Evolutionary conservation across 805 yeast species (phyloP).

Genomic region (Hyphopichia homilentoma): DNA sequence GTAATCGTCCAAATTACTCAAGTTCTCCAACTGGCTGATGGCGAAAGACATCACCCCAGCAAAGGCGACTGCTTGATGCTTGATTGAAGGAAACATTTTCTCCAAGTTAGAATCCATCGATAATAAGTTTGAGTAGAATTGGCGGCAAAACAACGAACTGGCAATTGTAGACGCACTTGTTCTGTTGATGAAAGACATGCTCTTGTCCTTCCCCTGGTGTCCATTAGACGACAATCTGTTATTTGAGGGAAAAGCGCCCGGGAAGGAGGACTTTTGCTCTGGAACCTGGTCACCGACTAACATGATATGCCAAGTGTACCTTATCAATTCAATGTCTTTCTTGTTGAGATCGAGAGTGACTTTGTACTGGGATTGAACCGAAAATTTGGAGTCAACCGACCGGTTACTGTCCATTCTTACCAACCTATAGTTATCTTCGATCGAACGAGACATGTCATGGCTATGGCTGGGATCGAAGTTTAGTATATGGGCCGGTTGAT

Average conservation of each 20-base stretch:
- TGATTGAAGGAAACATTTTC: constrained; percentile 65
- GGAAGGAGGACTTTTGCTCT: constrained; percentile 11
- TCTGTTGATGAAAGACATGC: constrained; percentile 10
- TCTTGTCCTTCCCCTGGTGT: constrained; percentile 10
- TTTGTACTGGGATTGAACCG: constrained; percentile 13
- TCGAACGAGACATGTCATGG: not conserved
- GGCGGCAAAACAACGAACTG: constrained; percentile 64
- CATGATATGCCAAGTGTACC: constrained; percentile 48
- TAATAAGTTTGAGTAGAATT: constrained; percentile 68
- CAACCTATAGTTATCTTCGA: constrained; percentile 17
- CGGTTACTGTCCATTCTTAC: constrained; percentile 18
- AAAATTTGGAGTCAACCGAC: constrained; percentile 19
- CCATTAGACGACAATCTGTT: not conserved
- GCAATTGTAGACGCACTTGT: constrained; percentile 21
- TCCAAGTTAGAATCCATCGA: constrained; percentile 60
- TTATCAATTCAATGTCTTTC: constrained; percentile 41
- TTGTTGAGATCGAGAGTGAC: constrained; percentile 20
- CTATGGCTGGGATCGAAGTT: not conserved
- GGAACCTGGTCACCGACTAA: constrained; percentile 30
- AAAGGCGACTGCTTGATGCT: constrained; percentile 76
- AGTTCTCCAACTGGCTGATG: constrained; percentile 58
- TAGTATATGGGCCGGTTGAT: not conserved
- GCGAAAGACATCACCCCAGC: constrained; percentile 75
- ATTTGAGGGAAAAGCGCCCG: constrained; percentile 33
- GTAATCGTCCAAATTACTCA: constrained; percentile 54